These are phyloP conservation scores for Globisporangium abappressorium DNA, from an alignment of 352 stramenopile genomes.

Conservation along the genomic window DNA sequence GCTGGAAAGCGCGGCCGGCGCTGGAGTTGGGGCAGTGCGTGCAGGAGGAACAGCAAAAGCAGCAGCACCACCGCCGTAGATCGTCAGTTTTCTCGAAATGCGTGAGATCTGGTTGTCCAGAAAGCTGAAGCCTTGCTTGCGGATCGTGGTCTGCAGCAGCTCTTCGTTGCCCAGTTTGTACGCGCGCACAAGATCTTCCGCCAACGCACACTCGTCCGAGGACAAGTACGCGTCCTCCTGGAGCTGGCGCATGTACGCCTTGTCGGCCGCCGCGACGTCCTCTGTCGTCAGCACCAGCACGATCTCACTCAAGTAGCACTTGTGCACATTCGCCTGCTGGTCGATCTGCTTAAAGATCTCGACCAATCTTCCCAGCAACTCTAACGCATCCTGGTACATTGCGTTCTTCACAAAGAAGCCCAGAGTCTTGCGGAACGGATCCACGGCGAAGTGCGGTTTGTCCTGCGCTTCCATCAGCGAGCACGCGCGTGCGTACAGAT, in stretches of 20 bases:
- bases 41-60: not conserved
- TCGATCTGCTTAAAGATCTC: conserved; percentile 62
- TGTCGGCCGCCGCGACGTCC: conserved; percentile 72
- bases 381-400: conserved; percentile 41
- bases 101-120: conserved; percentile 78
- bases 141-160: conserved; percentile 63
- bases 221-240: conserved; percentile 74
- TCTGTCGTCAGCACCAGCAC: conserved; percentile 53
- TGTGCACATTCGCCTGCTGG: conserved; percentile 67
- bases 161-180: conserved; percentile 82
- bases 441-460: conserved; percentile 81
- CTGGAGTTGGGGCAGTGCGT: not conserved
- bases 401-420: conserved; percentile 63
- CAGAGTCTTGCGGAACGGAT: conserved; percentile 77
- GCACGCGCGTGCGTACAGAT: conserved; percentile 65
- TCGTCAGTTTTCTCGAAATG: conserved; percentile 61
- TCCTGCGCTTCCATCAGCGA: conserved; percentile 74
- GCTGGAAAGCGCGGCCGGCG: not conserved
- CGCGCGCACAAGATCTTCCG: conserved; percentile 71
- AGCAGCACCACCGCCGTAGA: conserved; percentile 35
- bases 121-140: conserved; percentile 72
- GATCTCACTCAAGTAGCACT: conserved; percentile 68
- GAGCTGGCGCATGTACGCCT: conserved; percentile 71
- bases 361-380: conserved; percentile 51
- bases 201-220: conserved; percentile 73